Evolutionary conservation across 805 yeast species (phyloP), one percentile per base, ranked within the genome.

Genomic region (Yarrowia sp.): DNA sequence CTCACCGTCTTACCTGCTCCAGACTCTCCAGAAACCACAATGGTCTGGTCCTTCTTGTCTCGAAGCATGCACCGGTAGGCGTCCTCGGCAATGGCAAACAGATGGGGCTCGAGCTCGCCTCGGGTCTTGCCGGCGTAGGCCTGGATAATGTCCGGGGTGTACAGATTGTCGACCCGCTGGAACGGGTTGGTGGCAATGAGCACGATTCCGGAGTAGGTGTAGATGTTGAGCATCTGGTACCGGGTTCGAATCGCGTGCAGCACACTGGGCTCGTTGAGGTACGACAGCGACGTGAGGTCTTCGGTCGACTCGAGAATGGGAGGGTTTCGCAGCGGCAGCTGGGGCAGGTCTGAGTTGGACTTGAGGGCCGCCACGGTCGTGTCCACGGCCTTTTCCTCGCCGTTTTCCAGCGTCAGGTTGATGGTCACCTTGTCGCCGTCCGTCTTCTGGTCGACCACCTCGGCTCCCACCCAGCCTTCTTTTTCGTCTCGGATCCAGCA

Each of bases 1-100:
- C 95, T 88, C 50, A 94, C 98, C 5, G 98, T 95, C 76, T 94
- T 95, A 79, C 99, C 99, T 38, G 99, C 98, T 79, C 99, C 99
- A 8, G 97, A 91, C 80, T 94, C 99, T 80, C 99, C 99, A 74
- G 93, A 87, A 16, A 94, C 98, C 16, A 94, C 97, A 71, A 94
- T 93, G 1, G 99, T 94, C 80, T 94, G 99, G 80, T 94, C 93
- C 74, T 86, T 84, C 49, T 85, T 82, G 74, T 92, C 96, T 61
- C 88, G 84, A 75, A 90, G 89, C 99, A 94, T 94, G 76, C 97
- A 89, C 74, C 97, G 85, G 78, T 92, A 93, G 7, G 98, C 98
- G 75, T 95, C 98, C 79, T 93, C 98, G 36, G 99, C 98, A 74
- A 94, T 94, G 55, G 98, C 97, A 79, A 94, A 94, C 76, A 94